Base-by-base conservation (phyloP, 176 grass and related monocot genomes). In the Raddia guianensis region DNA sequence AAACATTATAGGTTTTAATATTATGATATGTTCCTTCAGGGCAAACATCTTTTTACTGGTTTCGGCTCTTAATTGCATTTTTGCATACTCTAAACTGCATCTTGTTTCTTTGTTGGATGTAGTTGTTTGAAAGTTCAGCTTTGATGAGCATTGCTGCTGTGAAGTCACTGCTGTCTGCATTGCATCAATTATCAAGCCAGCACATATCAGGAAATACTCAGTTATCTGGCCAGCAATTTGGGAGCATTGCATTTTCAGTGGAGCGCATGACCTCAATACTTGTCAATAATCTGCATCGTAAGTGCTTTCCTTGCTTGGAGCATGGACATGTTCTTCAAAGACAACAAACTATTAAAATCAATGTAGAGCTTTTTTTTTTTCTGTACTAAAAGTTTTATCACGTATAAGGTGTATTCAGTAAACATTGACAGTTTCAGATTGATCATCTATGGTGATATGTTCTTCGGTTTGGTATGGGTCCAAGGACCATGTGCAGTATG, bases 81-180 rank as follows among this genome's bases (percentile, higher is more conserved):
- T 20, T 81, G 20, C 16, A 40, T 70, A 65, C 48, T 2, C 49
- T 85, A 75, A 85, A 85, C 21, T 12, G 8, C 10, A n/a, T 72
- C 40, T 72, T 89, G 56, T 50, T 72, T 91, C 42, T 93, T 87
- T 79, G 68, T 70, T 87, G 82, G 89, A 88, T 63, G 32, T 87
- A 98, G 95, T 77, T 98, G 49, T 98, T 98, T 83, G 95, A 98
- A 90, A 98, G 95, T 89, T 98, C 95, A 75, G 90, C 86, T 72
- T 80, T 98, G 78, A 98, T 98, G 95, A 91, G 86, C 68, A 74
- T 98, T 64, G 84, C 90, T 81, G 88, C 95, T 27, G 95, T 98
- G 67, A 98, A 95, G 84, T 98, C 95, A 73, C 92, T 98, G 77
- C 66, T 98, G 64, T 93, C 95, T 85, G 92, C 95, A 68, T 79